phyloP scores from a whole-genome alignment of 2,329 filamentous ascomycete genomes.

The Teratosphaeria nubilosa region DNA sequence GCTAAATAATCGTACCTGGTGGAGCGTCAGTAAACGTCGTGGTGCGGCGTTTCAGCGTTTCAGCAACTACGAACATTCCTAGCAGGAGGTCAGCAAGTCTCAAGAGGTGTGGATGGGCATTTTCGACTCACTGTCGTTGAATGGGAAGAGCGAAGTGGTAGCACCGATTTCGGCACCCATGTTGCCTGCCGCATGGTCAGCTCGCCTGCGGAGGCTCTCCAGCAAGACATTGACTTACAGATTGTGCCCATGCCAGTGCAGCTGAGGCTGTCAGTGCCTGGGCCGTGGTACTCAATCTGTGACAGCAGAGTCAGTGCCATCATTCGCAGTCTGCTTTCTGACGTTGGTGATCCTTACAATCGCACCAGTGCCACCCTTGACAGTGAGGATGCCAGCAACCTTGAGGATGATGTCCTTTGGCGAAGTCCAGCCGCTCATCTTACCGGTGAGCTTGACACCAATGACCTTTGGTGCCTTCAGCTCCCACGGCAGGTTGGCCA shows the following conservation, averaged over 20 bases:
- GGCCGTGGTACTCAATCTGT: constrained; percentile 34
- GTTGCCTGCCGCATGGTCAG: background rate
- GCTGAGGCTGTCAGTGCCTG: constrained; percentile 63
- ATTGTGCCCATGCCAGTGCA: constrained; percentile 85
- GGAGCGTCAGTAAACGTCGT: background rate
- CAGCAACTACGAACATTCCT: too few relatives aligned
- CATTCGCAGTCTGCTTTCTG: background rate
- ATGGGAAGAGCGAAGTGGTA: constrained; percentile 92
- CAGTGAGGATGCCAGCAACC: constrained; percentile 90
- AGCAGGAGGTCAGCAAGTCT: too few relatives aligned
- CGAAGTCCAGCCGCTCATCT: constrained; percentile 81
- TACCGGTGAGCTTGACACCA: constrained; percentile 86
- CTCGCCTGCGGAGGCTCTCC: too few relatives aligned
- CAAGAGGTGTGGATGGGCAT: too few relatives aligned
- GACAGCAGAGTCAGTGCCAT: background rate
- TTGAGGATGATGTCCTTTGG: constrained; percentile 97
- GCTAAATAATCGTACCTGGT: constrained; percentile 72
- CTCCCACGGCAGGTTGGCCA: constrained; percentile 96
- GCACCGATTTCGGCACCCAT: constrained; percentile 60
- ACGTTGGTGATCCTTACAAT: constrained; percentile 62
- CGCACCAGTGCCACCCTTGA: constrained; percentile 93
- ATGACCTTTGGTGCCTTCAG: constrained; percentile 96
- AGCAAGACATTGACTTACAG: constrained; percentile 34
- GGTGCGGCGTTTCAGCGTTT: too few relatives aligned
- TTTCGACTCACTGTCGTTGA: constrained; percentile 94